Evolutionary conservation across 2,329 filamentous ascomycete genomes (phyloP).

Genomic region (Raffaelea arxii): DNA sequence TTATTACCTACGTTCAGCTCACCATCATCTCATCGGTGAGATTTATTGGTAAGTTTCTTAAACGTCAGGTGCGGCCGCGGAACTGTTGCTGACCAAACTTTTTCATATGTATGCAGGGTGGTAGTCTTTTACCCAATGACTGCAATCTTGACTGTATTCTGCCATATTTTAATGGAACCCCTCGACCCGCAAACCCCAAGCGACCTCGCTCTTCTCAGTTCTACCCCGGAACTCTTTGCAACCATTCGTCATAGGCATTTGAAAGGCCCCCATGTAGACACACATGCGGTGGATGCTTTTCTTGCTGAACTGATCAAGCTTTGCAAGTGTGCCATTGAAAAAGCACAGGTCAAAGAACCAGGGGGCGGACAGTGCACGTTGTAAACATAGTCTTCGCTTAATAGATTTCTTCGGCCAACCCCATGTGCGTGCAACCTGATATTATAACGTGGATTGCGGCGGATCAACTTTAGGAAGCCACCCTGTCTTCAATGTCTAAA

Average conservation of each 20-base stretch:
- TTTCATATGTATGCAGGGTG: slow-evolving; percentile 26
- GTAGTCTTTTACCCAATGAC: slow-evolving; percentile 47
- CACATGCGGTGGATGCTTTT: neutral
- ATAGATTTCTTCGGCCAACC: too few relatives aligned
- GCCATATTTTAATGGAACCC: slow-evolving; percentile 40
- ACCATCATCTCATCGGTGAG: slow-evolving; percentile 31
- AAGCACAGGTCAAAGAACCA: too few relatives aligned
- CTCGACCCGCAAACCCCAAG: slow-evolving; percentile 27
- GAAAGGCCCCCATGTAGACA: neutral
- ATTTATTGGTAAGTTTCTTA: slow-evolving; percentile 35
- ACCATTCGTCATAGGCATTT: slow-evolving; percentile 17
- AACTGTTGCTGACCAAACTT: neutral
- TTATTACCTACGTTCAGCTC: slow-evolving; percentile 32
- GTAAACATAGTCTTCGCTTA: too few relatives aligned
- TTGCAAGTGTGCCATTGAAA: neutral
- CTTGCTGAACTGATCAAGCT: neutral
- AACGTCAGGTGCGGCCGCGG: neutral
- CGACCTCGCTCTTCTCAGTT: slow-evolving; percentile 35
- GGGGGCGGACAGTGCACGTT: too few relatives aligned
- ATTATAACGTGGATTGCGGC: too few relatives aligned
- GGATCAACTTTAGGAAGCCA: too few relatives aligned
- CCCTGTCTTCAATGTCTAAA: too few relatives aligned
- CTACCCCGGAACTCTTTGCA: slow-evolving; percentile 31
- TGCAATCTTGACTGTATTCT: slow-evolving; percentile 44
- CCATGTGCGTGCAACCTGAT: too few relatives aligned